These are phyloP conservation scores for Metarhizium album DNA, from an alignment of 2,329 filamentous ascomycete genomes.

Conservation along the genomic window DNA sequence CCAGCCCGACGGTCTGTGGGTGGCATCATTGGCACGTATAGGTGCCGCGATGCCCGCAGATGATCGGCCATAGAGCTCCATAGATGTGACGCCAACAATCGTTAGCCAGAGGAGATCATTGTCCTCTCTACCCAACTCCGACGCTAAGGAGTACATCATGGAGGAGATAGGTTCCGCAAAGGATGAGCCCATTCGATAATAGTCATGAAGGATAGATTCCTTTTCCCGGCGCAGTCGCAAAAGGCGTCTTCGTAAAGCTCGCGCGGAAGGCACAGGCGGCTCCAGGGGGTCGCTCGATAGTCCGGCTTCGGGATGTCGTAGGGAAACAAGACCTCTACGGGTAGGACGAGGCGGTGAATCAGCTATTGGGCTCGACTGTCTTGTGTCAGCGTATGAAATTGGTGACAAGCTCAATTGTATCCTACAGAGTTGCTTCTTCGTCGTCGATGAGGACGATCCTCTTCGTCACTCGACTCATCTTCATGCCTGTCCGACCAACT, in stretches of 20 bases:
- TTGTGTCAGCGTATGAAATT: neutral
- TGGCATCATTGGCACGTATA: slow-evolving; percentile 43
- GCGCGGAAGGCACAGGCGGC: slow-evolving; percentile 56
- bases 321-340: slow-evolving; percentile 48
- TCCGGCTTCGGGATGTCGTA: slow-evolving; percentile 35
- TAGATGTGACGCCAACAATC: slow-evolving; percentile 89
- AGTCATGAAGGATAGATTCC: slow-evolving; percentile 63
- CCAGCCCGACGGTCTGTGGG: slow-evolving; percentile 57
- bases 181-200: slow-evolving; percentile 79
- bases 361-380: slow-evolving; percentile 54
- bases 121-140: slow-evolving; percentile 89
- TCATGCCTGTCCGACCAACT: slow-evolving; percentile 64
- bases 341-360: slow-evolving; percentile 50
- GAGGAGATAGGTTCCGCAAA: slow-evolving; percentile 94
- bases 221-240: slow-evolving; percentile 67
- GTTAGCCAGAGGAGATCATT: slow-evolving; percentile 93
- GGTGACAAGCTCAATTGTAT: slow-evolving; percentile 4
- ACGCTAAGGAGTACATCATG: slow-evolving; percentile 87
- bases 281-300: slow-evolving; percentile 39
- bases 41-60: slow-evolving; percentile 64
- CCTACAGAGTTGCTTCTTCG: slow-evolving; percentile 80
- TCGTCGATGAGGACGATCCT: slow-evolving; percentile 66
- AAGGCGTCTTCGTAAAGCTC: slow-evolving; percentile 60
- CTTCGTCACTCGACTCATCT: slow-evolving; percentile 61
- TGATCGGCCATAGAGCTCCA: slow-evolving; percentile 82